A percentile compares a stretch with the other conserved stretches of the same genome.
Conservation (phyloP, 805 yeast genomes). For the Brettanomyces anomalus region DNA sequence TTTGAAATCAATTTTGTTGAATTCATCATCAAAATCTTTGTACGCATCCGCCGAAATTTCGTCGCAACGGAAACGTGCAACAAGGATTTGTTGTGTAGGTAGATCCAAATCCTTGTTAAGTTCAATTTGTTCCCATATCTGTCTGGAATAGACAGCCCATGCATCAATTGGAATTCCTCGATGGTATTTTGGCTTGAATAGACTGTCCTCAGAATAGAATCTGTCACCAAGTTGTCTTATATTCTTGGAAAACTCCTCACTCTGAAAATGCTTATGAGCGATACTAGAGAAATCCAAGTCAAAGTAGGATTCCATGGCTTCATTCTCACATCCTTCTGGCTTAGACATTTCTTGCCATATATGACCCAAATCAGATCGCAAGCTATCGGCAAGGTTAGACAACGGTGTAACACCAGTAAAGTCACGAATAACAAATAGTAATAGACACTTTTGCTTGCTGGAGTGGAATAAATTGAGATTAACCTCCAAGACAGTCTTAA, state of each 20-base stretch:
- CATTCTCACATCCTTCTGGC: slow-evolving; percentile 52
- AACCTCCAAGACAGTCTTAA: slow-evolving; percentile 95
- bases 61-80: slow-evolving; percentile 90
- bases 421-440: slow-evolving; percentile 87
- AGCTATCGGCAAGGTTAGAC: slow-evolving; percentile 56
- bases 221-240: slow-evolving; percentile 56
- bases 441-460: slow-evolving; percentile 42
- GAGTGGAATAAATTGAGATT: slow-evolving; percentile 78
- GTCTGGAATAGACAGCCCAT: slow-evolving; percentile 85
- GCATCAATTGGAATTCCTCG: slow-evolving; percentile 90
- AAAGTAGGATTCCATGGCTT: slow-evolving; percentile 65
- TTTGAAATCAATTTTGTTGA: slow-evolving; percentile 18
- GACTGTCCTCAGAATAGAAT: slow-evolving; percentile 32
- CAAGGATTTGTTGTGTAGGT: slow-evolving; percentile 93
- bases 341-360: slow-evolving; percentile 76
- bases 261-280: slow-evolving; percentile 78
- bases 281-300: slow-evolving; percentile 76
- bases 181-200: slow-evolving; percentile 67
- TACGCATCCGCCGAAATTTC: slow-evolving; percentile 61
- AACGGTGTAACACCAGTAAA: slow-evolving; percentile 83
- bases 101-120: slow-evolving; percentile 87
- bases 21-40: slow-evolving; percentile 31
- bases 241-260: slow-evolving; percentile 56
- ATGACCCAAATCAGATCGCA: slow-evolving; percentile 59
- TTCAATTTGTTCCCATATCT: slow-evolving; percentile 92